Conservation (phyloP, 257 asterid genomes). For the Nicotiana obtusifolia region DNA sequence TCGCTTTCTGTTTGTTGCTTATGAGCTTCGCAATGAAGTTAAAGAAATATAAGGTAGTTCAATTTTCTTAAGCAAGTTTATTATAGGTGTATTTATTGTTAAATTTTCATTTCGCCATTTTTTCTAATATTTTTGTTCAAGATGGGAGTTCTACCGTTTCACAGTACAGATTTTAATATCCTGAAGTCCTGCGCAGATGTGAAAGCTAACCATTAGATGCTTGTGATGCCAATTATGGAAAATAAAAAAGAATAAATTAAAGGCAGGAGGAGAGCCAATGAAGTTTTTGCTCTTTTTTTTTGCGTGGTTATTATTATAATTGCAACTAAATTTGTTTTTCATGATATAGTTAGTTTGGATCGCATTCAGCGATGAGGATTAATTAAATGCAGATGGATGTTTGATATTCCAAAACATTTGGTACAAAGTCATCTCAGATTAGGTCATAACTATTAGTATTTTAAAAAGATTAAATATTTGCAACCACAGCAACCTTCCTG, state of each 20-base stretch:
- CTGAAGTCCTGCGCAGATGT: too few species aligned
- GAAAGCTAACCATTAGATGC: too few species aligned
- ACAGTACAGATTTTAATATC: too few species aligned
- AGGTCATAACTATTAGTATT: background rate
- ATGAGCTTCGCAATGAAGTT: background rate
- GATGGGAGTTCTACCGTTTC: background rate
- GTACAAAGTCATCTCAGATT: background rate
- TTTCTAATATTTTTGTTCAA: background rate
- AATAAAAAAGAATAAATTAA: too few species aligned
- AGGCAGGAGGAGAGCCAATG: too few species aligned
- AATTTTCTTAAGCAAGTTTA: background rate
- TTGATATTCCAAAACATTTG: background rate
- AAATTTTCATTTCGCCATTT: background rate
- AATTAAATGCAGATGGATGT: background rate
- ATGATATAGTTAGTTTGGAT: background rate
- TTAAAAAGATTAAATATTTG: background rate
- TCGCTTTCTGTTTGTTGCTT: background rate
- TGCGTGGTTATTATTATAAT: too few species aligned
- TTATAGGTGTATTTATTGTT: background rate
- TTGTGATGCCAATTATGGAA: too few species aligned
- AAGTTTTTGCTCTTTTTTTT: too few species aligned
- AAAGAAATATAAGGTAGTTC: background rate
- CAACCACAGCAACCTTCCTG: background rate
- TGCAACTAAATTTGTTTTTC: background rate
- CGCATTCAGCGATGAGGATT: background rate